These are phyloP conservation scores for Amauroascus verrucosus DNA, from an alignment of 2,329 filamentous ascomycete species.

Conservation along the genomic window DNA sequence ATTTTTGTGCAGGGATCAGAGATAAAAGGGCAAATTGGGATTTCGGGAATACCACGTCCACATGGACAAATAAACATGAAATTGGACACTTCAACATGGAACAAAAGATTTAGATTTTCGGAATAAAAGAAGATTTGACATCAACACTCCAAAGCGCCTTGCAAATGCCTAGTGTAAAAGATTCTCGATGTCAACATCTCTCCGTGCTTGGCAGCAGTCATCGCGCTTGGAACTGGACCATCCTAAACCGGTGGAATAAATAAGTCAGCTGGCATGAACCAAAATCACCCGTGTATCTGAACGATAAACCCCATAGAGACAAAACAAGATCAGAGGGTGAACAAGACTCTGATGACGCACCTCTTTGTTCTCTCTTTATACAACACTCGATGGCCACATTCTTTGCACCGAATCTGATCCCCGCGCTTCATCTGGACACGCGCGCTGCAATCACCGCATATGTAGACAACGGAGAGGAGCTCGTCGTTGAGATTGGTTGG, in stretches of 20 bases:
- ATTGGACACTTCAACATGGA: conserved; percentile 6
- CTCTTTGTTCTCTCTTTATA: conserved; percentile 98
- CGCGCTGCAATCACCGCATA: conserved; percentile 75
- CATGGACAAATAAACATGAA: not conserved
- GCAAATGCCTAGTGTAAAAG: conserved; percentile 12
- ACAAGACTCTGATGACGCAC: conserved; percentile 44
- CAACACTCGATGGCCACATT: conserved; percentile 87
- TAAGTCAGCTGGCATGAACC: conserved; percentile 2
- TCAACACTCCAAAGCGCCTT: conserved; percentile 16
- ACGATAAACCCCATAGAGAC: not conserved
- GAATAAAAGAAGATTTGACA: conserved; percentile 1
- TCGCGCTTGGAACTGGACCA: conserved; percentile 97
- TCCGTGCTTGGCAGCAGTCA: conserved; percentile 34
- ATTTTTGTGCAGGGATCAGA: not conserved
- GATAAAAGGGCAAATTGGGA: not conserved
- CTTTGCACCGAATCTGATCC: conserved; percentile 76
- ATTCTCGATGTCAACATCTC: not conserved
- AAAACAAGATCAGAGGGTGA: no score
- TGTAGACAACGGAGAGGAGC: conserved; percentile 54
- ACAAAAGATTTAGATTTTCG: not conserved
- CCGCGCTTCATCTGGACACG: conserved; percentile 65
- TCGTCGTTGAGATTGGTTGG: conserved; percentile 30
- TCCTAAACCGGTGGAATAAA: conserved; percentile 46
- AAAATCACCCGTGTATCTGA: not conserved
- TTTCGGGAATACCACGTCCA: not conserved